Conservation (phyloP, 257 asterid genomes). For the Fraxinus pennsylvanica region DNA sequence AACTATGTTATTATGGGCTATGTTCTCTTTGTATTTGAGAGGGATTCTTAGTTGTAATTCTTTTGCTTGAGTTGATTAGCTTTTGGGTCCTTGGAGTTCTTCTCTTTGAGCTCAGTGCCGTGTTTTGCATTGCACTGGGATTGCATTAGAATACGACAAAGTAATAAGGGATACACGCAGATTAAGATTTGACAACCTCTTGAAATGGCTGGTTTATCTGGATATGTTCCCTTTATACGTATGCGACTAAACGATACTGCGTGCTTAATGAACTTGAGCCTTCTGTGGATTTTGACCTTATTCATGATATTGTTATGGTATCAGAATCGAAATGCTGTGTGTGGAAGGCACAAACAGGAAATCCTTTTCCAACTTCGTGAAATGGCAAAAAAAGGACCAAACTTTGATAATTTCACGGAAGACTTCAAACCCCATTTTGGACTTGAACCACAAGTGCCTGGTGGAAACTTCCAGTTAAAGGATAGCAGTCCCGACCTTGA, state of each 20-base stretch:
- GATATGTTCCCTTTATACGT: not conserved
- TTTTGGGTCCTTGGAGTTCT: not conserved
- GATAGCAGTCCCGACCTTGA: slow-evolving; percentile 33
- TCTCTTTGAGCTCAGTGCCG: not conserved
- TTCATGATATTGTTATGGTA: slow-evolving; percentile 23
- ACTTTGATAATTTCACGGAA: slow-evolving; percentile 44
- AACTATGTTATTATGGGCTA: not conserved
- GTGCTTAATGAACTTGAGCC: not conserved
- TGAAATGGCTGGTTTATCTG: not conserved
- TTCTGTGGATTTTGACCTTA: slow-evolving; percentile 18
- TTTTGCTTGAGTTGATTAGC: not conserved
- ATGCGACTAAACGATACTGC: not conserved
- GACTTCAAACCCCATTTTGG: slow-evolving; percentile 40
- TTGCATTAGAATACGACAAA: not conserved
- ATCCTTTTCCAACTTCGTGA: slow-evolving; percentile 74
- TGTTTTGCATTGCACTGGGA: not conserved
- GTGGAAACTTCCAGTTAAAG: slow-evolving; percentile 27
- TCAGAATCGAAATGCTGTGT: slow-evolving; percentile 85
- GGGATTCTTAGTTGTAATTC: not conserved
- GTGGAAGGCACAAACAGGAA: slow-evolving; percentile 85
- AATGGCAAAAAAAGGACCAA: slow-evolving; percentile 64
- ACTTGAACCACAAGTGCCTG: slow-evolving; percentile 39
- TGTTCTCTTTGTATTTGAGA: not conserved
- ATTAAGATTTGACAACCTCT: not conserved
- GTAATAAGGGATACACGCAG: not conserved